phyloP scores from a whole-genome alignment of 2,329 filamentous ascomycete genomes.

The Neonectria coccinea region DNA sequence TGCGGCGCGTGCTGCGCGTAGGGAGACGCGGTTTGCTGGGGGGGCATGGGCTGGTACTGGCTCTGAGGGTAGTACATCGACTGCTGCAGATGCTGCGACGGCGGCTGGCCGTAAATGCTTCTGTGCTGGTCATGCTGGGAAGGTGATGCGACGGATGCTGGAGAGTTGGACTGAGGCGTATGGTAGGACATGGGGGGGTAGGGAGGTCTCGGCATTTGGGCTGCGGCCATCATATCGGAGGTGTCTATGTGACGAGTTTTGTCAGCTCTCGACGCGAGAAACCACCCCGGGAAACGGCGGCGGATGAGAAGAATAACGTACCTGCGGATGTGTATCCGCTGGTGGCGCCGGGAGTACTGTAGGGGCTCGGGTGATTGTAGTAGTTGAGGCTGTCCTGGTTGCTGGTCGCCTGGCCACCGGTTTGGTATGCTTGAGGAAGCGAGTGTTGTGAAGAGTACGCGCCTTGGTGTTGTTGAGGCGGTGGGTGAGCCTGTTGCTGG shows the following conservation, averaged over 20 bases:
- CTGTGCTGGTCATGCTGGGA: slow-evolving; percentile 91
- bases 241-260: slow-evolving; percentile 57
- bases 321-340: slow-evolving; percentile 90
- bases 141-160: slow-evolving; percentile 90
- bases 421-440: slow-evolving; percentile 75
- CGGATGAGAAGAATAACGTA: slow-evolving; percentile 60
- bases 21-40: slow-evolving; percentile 69
- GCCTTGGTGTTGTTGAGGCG: slow-evolving; percentile 71
- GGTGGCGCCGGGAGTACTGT: slow-evolving; percentile 83
- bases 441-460: slow-evolving; percentile 77
- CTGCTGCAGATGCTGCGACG: slow-evolving; percentile 81
- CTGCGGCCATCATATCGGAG: slow-evolving; percentile 75
- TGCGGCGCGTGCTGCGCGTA: slow-evolving; percentile 69
- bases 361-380: slow-evolving; percentile 82
- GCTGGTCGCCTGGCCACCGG: slow-evolving; percentile 70
- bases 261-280: slow-evolving; percentile 38
- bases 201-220: slow-evolving; percentile 76
- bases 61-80: slow-evolving; percentile 81
- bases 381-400: slow-evolving; percentile 78
- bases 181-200: slow-evolving; percentile 94
- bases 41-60: slow-evolving; percentile 74
- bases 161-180: slow-evolving; percentile 94
- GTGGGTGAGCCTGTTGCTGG: slow-evolving; percentile 73
- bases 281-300: slow-evolving; percentile 11
- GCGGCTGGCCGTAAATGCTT: slow-evolving; percentile 84